Evolutionary conservation across 805 yeast species (phyloP).

Genomic region (Wickerhamiella brachini): DNA sequence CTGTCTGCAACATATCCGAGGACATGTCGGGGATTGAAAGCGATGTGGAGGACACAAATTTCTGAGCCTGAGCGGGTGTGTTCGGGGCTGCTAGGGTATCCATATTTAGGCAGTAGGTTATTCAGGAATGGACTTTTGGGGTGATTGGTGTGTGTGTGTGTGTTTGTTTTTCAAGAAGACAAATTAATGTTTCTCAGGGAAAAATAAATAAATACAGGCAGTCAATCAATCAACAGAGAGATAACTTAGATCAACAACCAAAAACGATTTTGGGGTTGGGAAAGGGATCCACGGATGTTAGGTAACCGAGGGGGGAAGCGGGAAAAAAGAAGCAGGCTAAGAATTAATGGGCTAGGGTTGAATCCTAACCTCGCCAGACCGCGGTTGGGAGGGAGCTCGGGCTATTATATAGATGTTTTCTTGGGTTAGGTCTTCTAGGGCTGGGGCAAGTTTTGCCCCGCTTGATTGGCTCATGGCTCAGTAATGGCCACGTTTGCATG

Average conservation of each 20-base stretch:
- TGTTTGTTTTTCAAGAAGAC: not conserved
- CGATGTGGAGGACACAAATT: slow-evolving; percentile 46
- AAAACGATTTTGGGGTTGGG: not conserved
- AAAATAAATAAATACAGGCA: slow-evolving; percentile 1
- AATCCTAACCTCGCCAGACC: not conserved
- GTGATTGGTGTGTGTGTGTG: not conserved
- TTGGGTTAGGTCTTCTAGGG: not conserved
- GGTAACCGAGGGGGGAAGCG: not conserved
- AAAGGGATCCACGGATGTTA: not conserved
- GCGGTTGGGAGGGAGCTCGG: not conserved
- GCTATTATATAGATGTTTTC: not conserved
- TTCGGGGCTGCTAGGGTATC: slow-evolving; percentile 65
- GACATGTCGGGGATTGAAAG: slow-evolving; percentile 37
- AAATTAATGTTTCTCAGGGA: not conserved
- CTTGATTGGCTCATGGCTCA: not conserved
- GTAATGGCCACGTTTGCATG: not conserved
- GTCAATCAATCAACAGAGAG: not conserved
- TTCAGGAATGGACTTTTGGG: too few relatives aligned
- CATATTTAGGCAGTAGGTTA: slow-evolving; percentile 27
- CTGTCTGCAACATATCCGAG: slow-evolving; percentile 3
- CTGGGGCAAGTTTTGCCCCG: not conserved
- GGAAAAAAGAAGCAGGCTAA: not conserved
- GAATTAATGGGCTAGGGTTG: not conserved
- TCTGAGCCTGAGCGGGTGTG: slow-evolving; percentile 63
- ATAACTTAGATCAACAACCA: not conserved